Evolutionary conservation across 768 basidiomycete species (phyloP).

Genomic region (Baorangia bicolor): DNA sequence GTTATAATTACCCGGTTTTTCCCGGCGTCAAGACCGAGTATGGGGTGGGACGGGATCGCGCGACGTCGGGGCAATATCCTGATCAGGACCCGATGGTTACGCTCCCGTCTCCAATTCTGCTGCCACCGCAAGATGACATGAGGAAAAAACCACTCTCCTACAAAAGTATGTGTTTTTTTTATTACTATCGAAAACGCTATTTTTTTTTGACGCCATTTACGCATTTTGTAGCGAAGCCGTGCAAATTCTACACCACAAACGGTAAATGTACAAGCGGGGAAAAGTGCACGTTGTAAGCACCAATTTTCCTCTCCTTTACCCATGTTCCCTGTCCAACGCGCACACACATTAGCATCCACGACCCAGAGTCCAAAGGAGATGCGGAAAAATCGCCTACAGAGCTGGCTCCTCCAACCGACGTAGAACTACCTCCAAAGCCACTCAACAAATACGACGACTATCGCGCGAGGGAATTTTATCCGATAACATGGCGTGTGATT

Average conservation of each 20-base stretch:
- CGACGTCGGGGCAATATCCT: conserved; percentile 9
- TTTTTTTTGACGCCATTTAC: neutral
- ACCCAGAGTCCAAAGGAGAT: conserved; percentile 16
- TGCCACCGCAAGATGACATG: conserved; percentile 15
- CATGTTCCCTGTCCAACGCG: neutral
- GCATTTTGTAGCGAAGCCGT: conserved; percentile 50
- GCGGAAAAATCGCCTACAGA: neutral
- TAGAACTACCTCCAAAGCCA: conserved; percentile 29
- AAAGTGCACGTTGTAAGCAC: conserved; percentile 58
- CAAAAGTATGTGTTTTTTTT: conserved; percentile 25
- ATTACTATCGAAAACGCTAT: neutral
- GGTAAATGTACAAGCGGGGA: conserved; percentile 52
- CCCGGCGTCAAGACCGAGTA: conserved; percentile 13
- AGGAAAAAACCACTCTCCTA: conserved; percentile 25
- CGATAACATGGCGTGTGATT: conserved; percentile 74
- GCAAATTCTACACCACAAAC: conserved; percentile 50
- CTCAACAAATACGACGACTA: conserved; percentile 34
- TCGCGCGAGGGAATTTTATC: conserved; percentile 52
- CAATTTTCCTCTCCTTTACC: neutral
- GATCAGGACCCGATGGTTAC: conserved; percentile 1
- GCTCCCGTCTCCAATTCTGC: neutral
- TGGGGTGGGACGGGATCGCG: neutral
- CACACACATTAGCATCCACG: conserved; percentile 43
- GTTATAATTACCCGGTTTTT: conserved; percentile 13
- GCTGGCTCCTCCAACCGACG: conserved; percentile 1